Conservation (phyloP, 352 stramenopile genomes). For the Globisporangium spinosum region DNA sequence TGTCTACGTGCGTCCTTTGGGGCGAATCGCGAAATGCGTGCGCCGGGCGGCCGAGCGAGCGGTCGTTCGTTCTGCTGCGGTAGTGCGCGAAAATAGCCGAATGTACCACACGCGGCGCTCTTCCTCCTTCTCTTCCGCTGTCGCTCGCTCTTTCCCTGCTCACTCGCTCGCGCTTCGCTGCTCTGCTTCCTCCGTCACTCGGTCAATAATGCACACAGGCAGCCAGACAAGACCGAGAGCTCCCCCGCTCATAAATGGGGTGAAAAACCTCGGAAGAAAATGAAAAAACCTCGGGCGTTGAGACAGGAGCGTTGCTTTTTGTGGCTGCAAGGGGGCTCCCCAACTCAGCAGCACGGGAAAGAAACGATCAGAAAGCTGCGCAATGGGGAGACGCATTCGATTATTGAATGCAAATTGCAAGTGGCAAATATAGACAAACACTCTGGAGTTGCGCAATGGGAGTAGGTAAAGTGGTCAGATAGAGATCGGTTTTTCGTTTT, state of each 20-base stretch:
- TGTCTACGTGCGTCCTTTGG: not conserved
- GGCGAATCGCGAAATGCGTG: constrained; percentile 6
- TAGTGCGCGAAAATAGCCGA: constrained; percentile 6
- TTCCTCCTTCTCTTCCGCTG: not conserved
- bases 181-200: not conserved
- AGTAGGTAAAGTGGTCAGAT: constrained; percentile 11
- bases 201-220: not conserved
- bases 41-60: not conserved
- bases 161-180: not conserved
- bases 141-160: too few relatives aligned
- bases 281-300: constrained; percentile 5
- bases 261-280: constrained; percentile 2
- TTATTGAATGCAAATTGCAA: not conserved
- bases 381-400: not conserved
- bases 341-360: not conserved
- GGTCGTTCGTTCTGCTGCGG: not conserved
- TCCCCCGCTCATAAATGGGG: not conserved
- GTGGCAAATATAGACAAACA: not conserved
- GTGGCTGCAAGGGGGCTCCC: not conserved
- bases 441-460: constrained; percentile 2
- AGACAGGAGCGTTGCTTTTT: constrained; percentile 4
- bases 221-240: not conserved
- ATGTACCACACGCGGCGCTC: not conserved
- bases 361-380: constrained; percentile 1
- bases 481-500: constrained; percentile 5